Conservation (phyloP, 2,329 filamentous ascomycete species). For the Penicillium verrucosum region DNA sequence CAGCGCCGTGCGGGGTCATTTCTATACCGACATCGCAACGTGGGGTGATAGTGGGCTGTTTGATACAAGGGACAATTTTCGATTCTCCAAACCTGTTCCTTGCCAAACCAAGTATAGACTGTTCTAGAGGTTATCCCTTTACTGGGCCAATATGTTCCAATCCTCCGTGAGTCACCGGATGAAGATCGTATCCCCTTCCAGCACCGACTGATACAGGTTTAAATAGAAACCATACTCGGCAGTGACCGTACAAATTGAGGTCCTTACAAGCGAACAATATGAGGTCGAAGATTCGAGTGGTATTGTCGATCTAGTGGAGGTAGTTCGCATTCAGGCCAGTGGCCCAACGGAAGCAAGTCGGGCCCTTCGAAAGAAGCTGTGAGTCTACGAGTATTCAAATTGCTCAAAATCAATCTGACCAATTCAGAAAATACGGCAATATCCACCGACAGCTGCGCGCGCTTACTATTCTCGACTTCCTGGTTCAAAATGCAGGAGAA, state of each 20-base stretch:
- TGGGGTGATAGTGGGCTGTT: conserved; percentile 10
- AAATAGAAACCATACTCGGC: conserved; percentile 81
- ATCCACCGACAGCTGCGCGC: conserved; percentile 89
- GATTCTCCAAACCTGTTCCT: not conserved
- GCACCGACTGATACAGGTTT: conserved; percentile 8
- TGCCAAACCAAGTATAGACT: not conserved
- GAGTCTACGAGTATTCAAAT: conserved; percentile 28
- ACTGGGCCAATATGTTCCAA: conserved; percentile 34
- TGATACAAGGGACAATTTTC: not conserved
- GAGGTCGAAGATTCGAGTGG: conserved; percentile 89
- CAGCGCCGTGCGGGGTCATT: conserved; percentile 17
- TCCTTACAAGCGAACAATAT: conserved; percentile 82
- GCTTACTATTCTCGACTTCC: conserved; percentile 80
- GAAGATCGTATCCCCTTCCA: not conserved
- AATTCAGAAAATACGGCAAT: conserved; percentile 78
- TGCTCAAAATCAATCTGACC: conserved; percentile 8
- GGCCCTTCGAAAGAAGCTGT: conserved; percentile 92
- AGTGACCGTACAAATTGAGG: conserved; percentile 87
- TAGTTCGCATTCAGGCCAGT: conserved; percentile 81
- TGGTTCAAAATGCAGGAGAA: conserved; percentile 90
- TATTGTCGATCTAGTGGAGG: conserved; percentile 90
- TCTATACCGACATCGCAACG: conserved; percentile 7
- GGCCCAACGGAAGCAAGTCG: conserved; percentile 87
- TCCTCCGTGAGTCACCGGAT: conserved; percentile 28
- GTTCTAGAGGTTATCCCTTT: not conserved